Evolutionary conservation across 768 basidiomycete genomes (phyloP).

Genomic region (Leccinum rimulosum): DNA sequence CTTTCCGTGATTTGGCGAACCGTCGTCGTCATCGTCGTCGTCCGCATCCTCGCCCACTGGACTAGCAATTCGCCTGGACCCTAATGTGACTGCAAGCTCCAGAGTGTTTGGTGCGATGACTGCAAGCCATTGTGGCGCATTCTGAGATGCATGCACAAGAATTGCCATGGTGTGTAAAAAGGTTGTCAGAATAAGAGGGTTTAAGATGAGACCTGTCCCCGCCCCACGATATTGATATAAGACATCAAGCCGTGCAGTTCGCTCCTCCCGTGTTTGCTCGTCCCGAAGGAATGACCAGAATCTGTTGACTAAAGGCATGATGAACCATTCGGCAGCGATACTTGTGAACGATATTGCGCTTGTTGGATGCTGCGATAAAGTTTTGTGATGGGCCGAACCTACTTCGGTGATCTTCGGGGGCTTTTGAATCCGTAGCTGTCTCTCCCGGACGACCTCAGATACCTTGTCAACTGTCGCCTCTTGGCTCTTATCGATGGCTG

Average conservation of each 20-base stretch:
- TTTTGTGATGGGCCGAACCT: constrained; percentile 16
- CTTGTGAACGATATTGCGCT: constrained; percentile 48
- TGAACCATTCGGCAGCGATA: constrained; percentile 84
- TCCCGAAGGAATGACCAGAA: constrained; percentile 95
- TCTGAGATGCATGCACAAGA: constrained; percentile 77
- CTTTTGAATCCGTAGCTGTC: constrained; percentile 63
- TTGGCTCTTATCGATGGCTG: constrained; percentile 61
- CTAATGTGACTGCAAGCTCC: constrained; percentile 80
- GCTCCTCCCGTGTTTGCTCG: constrained; percentile 71
- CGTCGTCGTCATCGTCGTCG: constrained; percentile 25
- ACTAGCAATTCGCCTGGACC: constrained; percentile 58
- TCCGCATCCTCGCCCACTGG: constrained; percentile 35
- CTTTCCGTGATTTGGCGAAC: constrained; percentile 16
- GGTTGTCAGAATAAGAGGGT: constrained; percentile 71
- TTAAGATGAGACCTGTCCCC: constrained; percentile 81
- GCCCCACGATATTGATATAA: constrained; percentile 63
- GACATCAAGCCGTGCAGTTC: constrained; percentile 56
- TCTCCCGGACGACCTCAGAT: constrained; percentile 68
- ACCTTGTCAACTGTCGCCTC: constrained; percentile 52
- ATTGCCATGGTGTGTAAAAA: constrained; percentile 75
- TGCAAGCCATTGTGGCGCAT: constrained; percentile 77
- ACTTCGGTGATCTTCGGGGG: constrained; percentile 48
- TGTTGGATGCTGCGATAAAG: constrained; percentile 9
- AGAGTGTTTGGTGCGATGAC: constrained; percentile 79
- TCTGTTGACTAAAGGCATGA: constrained; percentile 86